Conservation (phyloP, 1,284 basidiomycete genomes). For the Ganoderma boninense region DNA sequence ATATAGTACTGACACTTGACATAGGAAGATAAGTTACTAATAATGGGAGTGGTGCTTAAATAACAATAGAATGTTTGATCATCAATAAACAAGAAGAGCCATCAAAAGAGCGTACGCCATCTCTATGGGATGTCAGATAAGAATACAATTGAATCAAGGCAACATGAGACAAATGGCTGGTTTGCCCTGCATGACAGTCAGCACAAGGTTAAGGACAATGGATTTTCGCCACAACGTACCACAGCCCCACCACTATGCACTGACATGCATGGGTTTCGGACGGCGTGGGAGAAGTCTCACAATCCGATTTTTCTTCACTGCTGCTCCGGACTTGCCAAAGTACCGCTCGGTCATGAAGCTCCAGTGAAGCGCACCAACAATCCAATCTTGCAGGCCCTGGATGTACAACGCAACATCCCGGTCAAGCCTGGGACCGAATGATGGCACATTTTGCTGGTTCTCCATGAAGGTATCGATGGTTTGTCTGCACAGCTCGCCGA, state of each 20-base stretch:
- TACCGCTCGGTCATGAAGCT: slow-evolving; percentile 48
- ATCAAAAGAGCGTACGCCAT: not conserved
- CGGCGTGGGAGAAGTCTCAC: slow-evolving; percentile 38
- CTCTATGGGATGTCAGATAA: not conserved
- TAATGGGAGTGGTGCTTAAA: not conserved
- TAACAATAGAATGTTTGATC: slow-evolving; percentile 6
- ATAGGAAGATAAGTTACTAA: slow-evolving; percentile 5
- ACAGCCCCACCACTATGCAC: not conserved
- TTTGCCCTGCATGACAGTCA: not conserved
- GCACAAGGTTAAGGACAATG: not conserved
- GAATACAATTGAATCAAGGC: not conserved
- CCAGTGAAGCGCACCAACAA: slow-evolving; percentile 47
- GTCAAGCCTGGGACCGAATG: slow-evolving; percentile 44
- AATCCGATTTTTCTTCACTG: slow-evolving; percentile 41
- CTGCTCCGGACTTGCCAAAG: slow-evolving; percentile 42
- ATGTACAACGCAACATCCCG: slow-evolving; percentile 42
- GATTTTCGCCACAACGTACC: not conserved
- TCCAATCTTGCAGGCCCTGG: slow-evolving; percentile 45
- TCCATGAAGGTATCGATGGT: slow-evolving; percentile 43
- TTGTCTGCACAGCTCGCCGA: slow-evolving; percentile 44
- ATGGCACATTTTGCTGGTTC: slow-evolving; percentile 41
- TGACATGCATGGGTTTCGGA: not conserved
- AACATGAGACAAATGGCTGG: not conserved
- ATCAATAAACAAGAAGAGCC: not conserved
- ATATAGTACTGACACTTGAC: not conserved